Evolutionary conservation across 108 stramenopile species (phyloP).

Genomic region (Nitzschia putrida): DNA sequence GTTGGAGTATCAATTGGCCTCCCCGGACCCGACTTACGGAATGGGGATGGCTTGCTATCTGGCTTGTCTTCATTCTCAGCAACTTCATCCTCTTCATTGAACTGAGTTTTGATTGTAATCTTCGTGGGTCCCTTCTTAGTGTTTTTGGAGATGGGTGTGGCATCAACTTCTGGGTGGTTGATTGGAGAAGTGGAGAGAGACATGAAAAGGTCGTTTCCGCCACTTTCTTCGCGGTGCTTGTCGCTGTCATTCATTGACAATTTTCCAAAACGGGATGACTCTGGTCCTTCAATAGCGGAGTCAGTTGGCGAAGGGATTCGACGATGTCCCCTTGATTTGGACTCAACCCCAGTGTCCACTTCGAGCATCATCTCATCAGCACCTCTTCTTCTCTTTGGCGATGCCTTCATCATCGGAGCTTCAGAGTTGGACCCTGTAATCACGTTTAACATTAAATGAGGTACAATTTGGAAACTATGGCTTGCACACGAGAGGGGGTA

Average conservation of each 20-base stretch:
- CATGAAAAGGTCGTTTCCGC: constrained; percentile 41
- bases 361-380: constrained; percentile 24
- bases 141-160: constrained; percentile 58
- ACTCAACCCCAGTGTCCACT: constrained; percentile 31
- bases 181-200: constrained; percentile 60
- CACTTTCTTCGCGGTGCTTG: constrained; percentile 13
- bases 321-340: constrained; percentile 20
- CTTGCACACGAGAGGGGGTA: background rate
- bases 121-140: constrained; percentile 27
- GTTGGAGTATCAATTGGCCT: constrained; percentile 39
- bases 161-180: constrained; percentile 44
- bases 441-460: background rate
- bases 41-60: constrained; percentile 8
- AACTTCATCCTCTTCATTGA: constrained; percentile 17
- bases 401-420: constrained; percentile 39
- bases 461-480: constrained; percentile 5
- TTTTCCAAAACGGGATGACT: constrained; percentile 46
- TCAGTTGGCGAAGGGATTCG: constrained; percentile 28
- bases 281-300: constrained; percentile 28
- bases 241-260: constrained; percentile 46
- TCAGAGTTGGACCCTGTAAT: constrained; percentile 10
- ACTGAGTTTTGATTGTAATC: constrained; percentile 30
- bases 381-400: constrained; percentile 52
- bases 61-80: background rate
- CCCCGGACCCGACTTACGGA: constrained; percentile 10